Conservation (phyloP, 768 basidiomycete genomes). For the Podaxis mareebaensis region DNA sequence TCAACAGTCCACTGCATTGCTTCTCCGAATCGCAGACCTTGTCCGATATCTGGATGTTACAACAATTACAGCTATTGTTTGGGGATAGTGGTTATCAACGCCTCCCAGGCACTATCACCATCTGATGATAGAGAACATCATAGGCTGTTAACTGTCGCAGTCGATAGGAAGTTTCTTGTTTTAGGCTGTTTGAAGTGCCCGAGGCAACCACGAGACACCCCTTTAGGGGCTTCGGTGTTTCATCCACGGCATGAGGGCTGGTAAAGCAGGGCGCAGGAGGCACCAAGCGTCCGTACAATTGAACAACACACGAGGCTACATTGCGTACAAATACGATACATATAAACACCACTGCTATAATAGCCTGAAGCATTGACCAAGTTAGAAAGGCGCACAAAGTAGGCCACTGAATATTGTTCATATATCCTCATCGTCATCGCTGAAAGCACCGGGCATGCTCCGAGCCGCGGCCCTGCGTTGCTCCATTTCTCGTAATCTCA, state of each 20-base stretch:
- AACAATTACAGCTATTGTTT: background rate
- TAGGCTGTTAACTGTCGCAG: background rate
- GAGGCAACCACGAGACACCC: background rate
- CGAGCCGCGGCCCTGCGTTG: background rate
- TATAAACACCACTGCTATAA: background rate
- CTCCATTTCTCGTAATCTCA: conserved; percentile 17
- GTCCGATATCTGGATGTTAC: background rate
- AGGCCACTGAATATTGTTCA: background rate
- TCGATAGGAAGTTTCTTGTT: background rate
- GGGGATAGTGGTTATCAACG: background rate
- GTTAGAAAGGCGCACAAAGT: background rate
- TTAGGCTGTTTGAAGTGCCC: background rate
- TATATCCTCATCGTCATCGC: conserved; percentile 14
- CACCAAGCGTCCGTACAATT: background rate
- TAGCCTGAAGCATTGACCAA: background rate
- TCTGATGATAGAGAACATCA: background rate
- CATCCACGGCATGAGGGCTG: background rate
- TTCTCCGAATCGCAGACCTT: background rate
- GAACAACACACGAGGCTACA: background rate
- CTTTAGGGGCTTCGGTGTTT: background rate
- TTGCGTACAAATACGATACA: background rate
- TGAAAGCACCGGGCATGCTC: conserved; percentile 16
- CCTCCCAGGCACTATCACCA: background rate
- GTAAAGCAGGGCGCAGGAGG: background rate
- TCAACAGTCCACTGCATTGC: background rate